Conservation (phyloP, 148 eudicot species). For the Persicaria maculosa region DNA sequence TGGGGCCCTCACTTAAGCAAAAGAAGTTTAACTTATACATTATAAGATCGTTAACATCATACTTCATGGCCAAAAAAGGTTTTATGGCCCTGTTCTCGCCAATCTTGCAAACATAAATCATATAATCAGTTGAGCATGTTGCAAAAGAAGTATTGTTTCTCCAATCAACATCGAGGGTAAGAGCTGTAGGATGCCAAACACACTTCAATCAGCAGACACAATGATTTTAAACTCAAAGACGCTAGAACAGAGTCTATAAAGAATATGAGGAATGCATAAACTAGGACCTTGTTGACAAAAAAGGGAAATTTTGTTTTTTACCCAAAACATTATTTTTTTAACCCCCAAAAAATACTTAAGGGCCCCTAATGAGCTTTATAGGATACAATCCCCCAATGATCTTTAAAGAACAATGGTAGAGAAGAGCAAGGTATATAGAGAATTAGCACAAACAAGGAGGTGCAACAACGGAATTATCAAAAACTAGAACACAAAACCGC, state of each 20-base stretch:
- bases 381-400: too few relatives aligned
- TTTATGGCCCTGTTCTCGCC: constrained; percentile 52
- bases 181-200: too few relatives aligned
- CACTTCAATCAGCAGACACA: not conserved
- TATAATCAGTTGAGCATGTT: constrained; percentile 64
- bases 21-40: not conserved
- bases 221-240: not conserved
- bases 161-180: constrained; percentile 78
- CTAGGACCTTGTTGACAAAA: not conserved
- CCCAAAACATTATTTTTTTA: too few relatives aligned
- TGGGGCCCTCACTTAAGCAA: not conserved
- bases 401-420: too few relatives aligned
- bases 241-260: not conserved
- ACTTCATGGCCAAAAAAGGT: constrained; percentile 74
- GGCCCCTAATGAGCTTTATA: too few relatives aligned
- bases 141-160: constrained; percentile 67
- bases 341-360: too few relatives aligned
- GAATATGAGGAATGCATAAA: not conserved
- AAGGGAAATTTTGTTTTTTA: too few relatives aligned
- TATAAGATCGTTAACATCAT: constrained; percentile 10
- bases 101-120: constrained; percentile 66
- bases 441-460: too few relatives aligned
- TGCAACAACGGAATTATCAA: too few relatives aligned
- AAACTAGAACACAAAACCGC: too few relatives aligned
- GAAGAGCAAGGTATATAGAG: too few relatives aligned